These are phyloP conservation scores for Podospora bellae-mahoneyi DNA, from an alignment of 495 filamentous ascomycete genomes.

Conservation along the genomic window DNA sequence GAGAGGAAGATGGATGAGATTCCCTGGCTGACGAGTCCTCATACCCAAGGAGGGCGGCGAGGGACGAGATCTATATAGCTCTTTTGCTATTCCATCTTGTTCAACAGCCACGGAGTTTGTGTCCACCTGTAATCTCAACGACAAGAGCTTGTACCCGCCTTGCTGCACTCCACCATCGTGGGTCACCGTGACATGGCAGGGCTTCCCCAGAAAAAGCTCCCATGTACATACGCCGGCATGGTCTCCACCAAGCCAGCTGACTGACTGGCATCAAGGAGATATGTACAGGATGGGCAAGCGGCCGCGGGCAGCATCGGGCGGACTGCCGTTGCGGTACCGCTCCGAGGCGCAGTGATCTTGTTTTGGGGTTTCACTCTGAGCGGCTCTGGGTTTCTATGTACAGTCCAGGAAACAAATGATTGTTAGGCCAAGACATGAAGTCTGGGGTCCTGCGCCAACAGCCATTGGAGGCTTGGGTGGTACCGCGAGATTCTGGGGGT, in stretches of 20 bases:
- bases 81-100: neutral
- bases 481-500: neutral
- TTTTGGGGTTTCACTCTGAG: neutral
- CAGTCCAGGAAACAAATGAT: neutral
- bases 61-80: conserved; percentile 5
- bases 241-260: conserved; percentile 22
- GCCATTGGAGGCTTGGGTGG: neutral
- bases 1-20: neutral
- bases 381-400: neutral
- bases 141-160: conserved; percentile 3
- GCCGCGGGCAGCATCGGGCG: conserved; percentile 16
- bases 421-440: neutral
- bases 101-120: neutral
- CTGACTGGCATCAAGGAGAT: conserved; percentile 23
- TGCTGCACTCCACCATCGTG: neutral
- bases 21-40: conserved; percentile 12
- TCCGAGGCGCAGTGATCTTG: neutral
- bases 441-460: neutral
- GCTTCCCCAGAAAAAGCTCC: conserved; percentile 7
- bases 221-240: neutral
- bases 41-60: neutral
- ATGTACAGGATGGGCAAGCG: conserved; percentile 27
- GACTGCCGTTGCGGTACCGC: conserved; percentile 6
- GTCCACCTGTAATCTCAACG: conserved; percentile 9
- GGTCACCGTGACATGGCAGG: neutral